Conservation (phyloP, 1,139 yeast genomes). For the Hanseniaspora gamundiae region DNA sequence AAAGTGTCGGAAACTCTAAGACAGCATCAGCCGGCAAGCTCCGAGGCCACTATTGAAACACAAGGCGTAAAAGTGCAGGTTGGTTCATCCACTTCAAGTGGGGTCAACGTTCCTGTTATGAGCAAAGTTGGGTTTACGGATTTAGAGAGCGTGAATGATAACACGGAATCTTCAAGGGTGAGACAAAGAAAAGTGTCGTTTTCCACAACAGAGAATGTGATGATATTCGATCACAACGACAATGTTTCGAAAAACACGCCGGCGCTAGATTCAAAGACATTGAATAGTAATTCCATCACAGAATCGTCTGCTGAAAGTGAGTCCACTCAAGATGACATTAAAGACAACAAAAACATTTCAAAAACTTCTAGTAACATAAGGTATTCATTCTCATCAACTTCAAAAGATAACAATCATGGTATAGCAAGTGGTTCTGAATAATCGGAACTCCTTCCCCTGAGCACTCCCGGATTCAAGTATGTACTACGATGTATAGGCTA, state of each 20-base stretch:
- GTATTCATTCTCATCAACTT: neutral
- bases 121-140: neutral
- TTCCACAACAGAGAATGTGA: conserved; percentile 5
- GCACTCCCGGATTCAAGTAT: too few relatives aligned
- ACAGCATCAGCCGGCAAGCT: conserved; percentile 7
- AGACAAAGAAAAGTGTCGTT: conserved; percentile 7
- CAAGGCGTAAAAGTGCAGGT: conserved; percentile 4
- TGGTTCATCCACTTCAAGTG: neutral
- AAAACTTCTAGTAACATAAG: neutral
- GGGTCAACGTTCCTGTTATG: neutral
- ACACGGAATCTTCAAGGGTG: neutral
- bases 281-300: too few relatives aligned
- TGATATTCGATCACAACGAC: conserved; percentile 5
- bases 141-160: neutral
- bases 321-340: neutral
- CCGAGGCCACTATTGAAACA: conserved; percentile 8
- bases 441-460: neutral
- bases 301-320: too few relatives aligned
- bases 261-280: too few relatives aligned
- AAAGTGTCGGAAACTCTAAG: conserved; percentile 18
- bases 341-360: neutral
- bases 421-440: neutral
- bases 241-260: neutral
- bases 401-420: neutral
- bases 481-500: too few relatives aligned